Evolutionary conservation across 495 filamentous ascomycete species (phyloP), one percentile per base, ranked within the genome.

Genomic region (Neurospora sp.): DNA sequence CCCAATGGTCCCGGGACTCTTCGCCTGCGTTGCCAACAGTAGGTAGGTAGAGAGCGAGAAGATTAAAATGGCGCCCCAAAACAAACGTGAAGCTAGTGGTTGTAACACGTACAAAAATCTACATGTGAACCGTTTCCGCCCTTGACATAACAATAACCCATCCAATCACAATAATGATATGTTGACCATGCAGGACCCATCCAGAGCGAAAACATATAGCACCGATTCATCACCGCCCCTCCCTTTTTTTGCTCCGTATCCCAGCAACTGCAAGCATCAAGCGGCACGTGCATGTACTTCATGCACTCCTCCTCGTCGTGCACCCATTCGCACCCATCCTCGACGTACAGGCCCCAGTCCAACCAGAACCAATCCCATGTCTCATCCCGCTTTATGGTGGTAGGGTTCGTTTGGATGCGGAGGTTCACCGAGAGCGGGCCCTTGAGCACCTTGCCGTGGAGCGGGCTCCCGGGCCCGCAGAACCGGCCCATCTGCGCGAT

Each of bases 161-260:
- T 3, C 31, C 31, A 31, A 35, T 35, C 35, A 35, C 35, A 35
- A 35, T 35, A 2, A 35, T 35, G 35, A 35, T 35, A 35, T 35
- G 35, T 5, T 35, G 35, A 35, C 35, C 35, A 35, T 35, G 4
- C 0, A 38, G 37, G 42, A 18, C 5, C 20, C 20, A 62, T 62
- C 23, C 12, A 16, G 12, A 35, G 11, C 23, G 5, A 2, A 31
- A 31, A 62, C 12, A 1, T 1, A 16, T 62, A 62, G 27, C 54
- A 62, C 12, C 27, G 20, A 31, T 62, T 62, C 23, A 62, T 31
- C 12, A 62, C 54, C 5, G 54, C 27, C 5, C 54, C 54, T 14
- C 54, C 54, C 27, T 0, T 6, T 16, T 62, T 62, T 0, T 8
- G 2, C 0, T 14, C 0, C 4, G 4, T 23, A 0, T 1, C 0